These are phyloP conservation scores for Quercus tomentella DNA, from an alignment of 331 rosid genomes.

Conservation along the genomic window DNA sequence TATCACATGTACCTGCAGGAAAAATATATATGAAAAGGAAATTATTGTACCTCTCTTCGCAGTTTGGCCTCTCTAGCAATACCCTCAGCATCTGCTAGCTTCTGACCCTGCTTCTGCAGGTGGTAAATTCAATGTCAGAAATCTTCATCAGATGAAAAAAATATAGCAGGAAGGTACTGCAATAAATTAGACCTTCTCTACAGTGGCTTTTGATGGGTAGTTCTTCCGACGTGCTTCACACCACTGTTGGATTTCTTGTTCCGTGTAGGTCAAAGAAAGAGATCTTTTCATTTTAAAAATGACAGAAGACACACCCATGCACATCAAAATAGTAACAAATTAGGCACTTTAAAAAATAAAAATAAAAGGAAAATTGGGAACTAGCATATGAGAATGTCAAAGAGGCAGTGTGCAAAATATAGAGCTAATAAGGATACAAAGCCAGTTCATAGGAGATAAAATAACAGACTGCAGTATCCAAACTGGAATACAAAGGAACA, in stretches of 20 bases:
- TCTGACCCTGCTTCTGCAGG: slow-evolving; percentile 48
- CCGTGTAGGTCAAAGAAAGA: slow-evolving; percentile 40
- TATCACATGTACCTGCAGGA: not conserved
- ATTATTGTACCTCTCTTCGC: slow-evolving; percentile 48
- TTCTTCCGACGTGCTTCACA: slow-evolving; percentile 79
- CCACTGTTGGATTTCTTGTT: slow-evolving; percentile 80
- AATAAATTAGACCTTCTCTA: slow-evolving; percentile 49
- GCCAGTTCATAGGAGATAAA: not conserved
- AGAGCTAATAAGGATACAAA: not conserved
- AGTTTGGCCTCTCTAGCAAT: slow-evolving; percentile 44
- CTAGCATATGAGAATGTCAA: not conserved
- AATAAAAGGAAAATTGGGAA: not conserved
- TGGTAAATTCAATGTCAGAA: slow-evolving; percentile 17
- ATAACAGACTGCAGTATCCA: not conserved
- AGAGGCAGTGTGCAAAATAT: not conserved
- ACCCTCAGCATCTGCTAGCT: slow-evolving; percentile 18
- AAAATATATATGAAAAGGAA: not conserved
- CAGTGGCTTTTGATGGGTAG: slow-evolving; percentile 48
- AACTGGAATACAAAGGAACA: not conserved
- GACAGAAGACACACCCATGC: slow-evolving; percentile 5
- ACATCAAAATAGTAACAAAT: not conserved
- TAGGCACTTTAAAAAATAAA: slow-evolving; percentile 6
- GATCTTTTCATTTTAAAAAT: slow-evolving; percentile 41
- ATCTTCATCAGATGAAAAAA: not conserved
- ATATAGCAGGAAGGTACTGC: not conserved